A percentile compares a stretch with the other conserved stretches of the same genome.
These are phyloP conservation scores for Penicillium angulare DNA, from an alignment of 495 filamentous ascomycete species.

Conservation along the genomic window DNA sequence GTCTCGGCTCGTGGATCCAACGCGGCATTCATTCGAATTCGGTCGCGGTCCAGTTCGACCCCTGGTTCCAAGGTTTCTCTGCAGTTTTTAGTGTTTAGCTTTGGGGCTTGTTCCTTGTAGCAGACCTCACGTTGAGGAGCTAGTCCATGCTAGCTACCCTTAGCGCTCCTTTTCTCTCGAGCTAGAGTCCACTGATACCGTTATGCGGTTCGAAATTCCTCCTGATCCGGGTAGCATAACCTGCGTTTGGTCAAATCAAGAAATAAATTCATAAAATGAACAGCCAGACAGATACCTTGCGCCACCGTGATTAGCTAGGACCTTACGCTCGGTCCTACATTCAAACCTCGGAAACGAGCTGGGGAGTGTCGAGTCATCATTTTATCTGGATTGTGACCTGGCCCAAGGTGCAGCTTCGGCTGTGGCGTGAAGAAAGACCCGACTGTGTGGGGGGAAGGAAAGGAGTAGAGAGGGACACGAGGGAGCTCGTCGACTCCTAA, in stretches of 20 bases:
- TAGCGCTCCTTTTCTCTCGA: no score
- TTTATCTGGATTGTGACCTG: not conserved
- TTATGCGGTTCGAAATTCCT: no score
- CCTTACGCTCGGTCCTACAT: conserved; percentile 7
- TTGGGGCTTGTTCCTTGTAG: not conserved
- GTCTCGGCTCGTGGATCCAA: conserved; percentile 17
- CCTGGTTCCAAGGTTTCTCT: not conserved
- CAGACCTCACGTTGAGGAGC: no score
- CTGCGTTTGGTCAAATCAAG: not conserved
- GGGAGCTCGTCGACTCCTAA: conserved; percentile 2
- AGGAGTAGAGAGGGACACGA: not conserved
- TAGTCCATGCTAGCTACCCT: no score
- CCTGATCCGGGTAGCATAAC: no score
- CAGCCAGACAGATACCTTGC: no score
- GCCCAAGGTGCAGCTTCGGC: not conserved
- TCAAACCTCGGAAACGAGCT: no score
- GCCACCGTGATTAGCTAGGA: not conserved
- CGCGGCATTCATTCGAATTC: conserved; percentile 16
- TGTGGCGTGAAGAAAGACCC: conserved; percentile 10
- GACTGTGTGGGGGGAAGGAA: not conserved
- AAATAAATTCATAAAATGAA: not conserved
- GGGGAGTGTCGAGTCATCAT: not conserved
- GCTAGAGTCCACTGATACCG: no score
- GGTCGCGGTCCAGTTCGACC: conserved; percentile 3
- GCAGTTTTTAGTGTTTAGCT: not conserved